Base-by-base conservation (phyloP, 1,284 basidiomycete species). In the Exobasidium rhododendri region DNA sequence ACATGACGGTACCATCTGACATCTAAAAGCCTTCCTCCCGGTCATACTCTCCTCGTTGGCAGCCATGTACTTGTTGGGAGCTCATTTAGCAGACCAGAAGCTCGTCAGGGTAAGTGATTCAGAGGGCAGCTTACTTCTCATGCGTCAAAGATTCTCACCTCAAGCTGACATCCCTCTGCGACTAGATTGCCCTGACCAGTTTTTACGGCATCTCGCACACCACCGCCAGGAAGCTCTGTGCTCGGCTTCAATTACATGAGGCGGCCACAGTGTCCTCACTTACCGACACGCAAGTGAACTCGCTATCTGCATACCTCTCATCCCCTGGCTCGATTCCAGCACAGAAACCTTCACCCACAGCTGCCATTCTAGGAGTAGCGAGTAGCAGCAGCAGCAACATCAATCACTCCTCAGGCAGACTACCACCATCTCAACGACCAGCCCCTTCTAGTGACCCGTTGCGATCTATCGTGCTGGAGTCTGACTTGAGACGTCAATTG, bases 251-350 rank as follows among this genome's bases (percentile, higher is more conserved):
- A 75, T 87, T 94, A 63, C 91, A 94, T 81, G 78, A 81, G 83
- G 84, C 84, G 59, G 87, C 88, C 80, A 87, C 86, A 79, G 85
- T 94, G 64, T 85, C 85, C 56, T 85, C 90, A 74, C 83, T 94
- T 28, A 87, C 88, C 11, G 87, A 90, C 28, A 83, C 85, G 29
- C 92, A 94, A 83, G 83, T 92, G 61, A 93, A 90, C 14, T 84
- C 87, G 40, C 85, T 94, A 17, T 88, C 91, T 10, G 90, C 92
- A 11, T 92, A 92, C 81, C 86, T 94, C 13, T 92, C 91, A 0
- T 90, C 91, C 0, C 92, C 92, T 0, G 82, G 85, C 28, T 14
- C 83, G 85, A 11, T 84, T 85, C 24, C 83, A 85, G 30, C 86
- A 85, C 46, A 85, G 83, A 58, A 85, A 85, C 68, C 87, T 11